Base-by-base conservation (phyloP, 192 early-diverging fungal genomes). In the Diversispora epigaea region DNA sequence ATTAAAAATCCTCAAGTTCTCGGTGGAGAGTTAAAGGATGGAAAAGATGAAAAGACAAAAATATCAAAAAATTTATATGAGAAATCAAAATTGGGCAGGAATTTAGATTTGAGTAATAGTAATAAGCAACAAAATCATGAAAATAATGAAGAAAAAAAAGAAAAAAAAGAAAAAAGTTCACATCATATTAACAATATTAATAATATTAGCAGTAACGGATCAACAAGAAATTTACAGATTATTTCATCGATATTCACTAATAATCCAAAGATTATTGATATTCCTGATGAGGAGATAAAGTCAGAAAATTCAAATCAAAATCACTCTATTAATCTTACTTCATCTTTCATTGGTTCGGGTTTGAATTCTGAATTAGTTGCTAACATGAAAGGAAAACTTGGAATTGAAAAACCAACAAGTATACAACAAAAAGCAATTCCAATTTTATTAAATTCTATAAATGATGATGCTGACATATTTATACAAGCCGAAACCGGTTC, bases 401-500 rank as follows among this genome's bases (percentile, higher is more conserved):
- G 83, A 6, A 88, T 98, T n/a, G 79, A 77, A 6, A 85, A 81
- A 44, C 96, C 98, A 6, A 99, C 98, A 3, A 84, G 84, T 22
- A 96, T 99, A 76, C 98, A 99, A 81, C 82, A 86, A 56, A 89
- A 91, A 46, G 90, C 95, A 11, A 86, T 99, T 32, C 95, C 96
- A 3, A 70, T 89, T 21, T 77, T 94, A 46, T 78, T 94, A 0
- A 85, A 86, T 58, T 84, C 85, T 19, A 80, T 79, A 8, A 55
- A 80, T 32, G 72, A 83, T n/a, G 65, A 68, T 14, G 61, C 82
- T 41, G 97, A 98, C 81, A 87, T 92, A 15, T 88, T 98, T 69
- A 87, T 99, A 54, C 94, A 97, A 79, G 94, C 96, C 15, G 93
- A 95, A 73, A 99, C 97, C 4, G 98, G 98, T 64, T 97, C 95